phyloP scores from a whole-genome alignment of 1,284 basidiomycete species.

The Sporisorium scitamineum region DNA sequence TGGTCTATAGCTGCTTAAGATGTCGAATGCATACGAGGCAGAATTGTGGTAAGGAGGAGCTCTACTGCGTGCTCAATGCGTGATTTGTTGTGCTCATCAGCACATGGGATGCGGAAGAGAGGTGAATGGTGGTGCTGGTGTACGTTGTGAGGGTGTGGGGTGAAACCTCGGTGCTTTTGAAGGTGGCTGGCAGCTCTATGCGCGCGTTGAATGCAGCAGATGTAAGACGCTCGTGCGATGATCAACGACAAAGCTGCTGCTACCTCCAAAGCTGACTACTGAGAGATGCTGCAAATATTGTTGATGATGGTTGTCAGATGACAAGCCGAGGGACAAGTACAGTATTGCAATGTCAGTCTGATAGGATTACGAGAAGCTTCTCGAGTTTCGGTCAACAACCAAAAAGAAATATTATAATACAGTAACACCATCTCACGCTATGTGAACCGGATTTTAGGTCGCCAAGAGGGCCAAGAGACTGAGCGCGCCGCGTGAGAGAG shows the following conservation, averaged over 20 bases:
- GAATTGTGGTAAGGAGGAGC: neutral
- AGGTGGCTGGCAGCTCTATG: neutral
- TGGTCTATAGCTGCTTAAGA: neutral
- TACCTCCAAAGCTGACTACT: too few relatives aligned
- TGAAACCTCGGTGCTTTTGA: too few relatives aligned
- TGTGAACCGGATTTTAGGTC: neutral
- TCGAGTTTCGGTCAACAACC: neutral
- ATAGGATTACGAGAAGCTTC: neutral
- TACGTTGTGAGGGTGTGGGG: too few relatives aligned
- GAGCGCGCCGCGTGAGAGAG: too few relatives aligned
- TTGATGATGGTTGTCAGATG: neutral
- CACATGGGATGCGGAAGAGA: neutral
- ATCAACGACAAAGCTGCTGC: neutral
- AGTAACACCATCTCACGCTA: too few relatives aligned
- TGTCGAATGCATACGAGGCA: neutral
- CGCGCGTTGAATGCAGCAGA: neutral
- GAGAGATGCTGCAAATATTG: too few relatives aligned
- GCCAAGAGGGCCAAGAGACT: too few relatives aligned
- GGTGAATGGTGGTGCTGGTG: neutral
- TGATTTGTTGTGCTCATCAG: neutral
- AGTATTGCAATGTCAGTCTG: neutral
- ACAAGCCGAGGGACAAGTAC: neutral
- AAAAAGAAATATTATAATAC: too few relatives aligned
- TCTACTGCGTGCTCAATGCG: neutral
- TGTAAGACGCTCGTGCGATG: neutral